Base-by-base conservation (phyloP, 257 asterid species). In the Solanum chiquidenum region DNA sequence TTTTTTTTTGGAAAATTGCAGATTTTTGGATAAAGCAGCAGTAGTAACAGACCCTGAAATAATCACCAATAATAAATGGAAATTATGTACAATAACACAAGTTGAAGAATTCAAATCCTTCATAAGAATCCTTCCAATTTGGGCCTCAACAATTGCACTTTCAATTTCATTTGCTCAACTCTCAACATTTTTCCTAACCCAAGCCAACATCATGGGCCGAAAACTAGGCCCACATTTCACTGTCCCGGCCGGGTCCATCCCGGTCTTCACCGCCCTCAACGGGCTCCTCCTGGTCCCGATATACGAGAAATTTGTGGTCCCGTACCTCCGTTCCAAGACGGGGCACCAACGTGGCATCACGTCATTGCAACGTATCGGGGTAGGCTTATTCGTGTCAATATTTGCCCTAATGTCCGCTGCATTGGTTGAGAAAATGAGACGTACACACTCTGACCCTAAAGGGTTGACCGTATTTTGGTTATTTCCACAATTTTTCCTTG, bases 11-110 rank as follows among this genome's bases (percentile, higher is more conserved):
- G 11, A 60, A 9, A 21, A 20, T 5, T 66, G 5, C 88, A 94
- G 97, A 84, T 93, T 93, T 91, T 86, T 95, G 90, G 98, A 95
- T 83, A 93, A 93, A 87, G 98, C 98, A 16, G 98, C 98, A 3
- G 90, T 90, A 0, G 80, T 90, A 42, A 90, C 90, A 0, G 93
- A 91, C 52, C 58, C 86, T 1, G 93, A 92, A 7, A 80, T 86
- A 87, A 82, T 89, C 38, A 87, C 29, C 21, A 87, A 84, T 2
- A 92, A 88, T 86, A 90, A 93, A 2, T 95, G 98, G 98, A 90
- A 66, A 64, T 87, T 93, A 68, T 95, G 98, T 91, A 93, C 94
- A 0, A 91, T 95, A 11, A 95, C 98, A 6, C 96, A 95, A 92
- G 97, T 93, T 0, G 98, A 94, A 90, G 98, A 95, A 72, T 90